Percentiles rank a stretch among this genome's conserved stretches.
These are phyloP conservation scores for Endoconidiophora polonica DNA, from an alignment of 2,329 filamentous ascomycete species.

Conservation along the genomic window DNA sequence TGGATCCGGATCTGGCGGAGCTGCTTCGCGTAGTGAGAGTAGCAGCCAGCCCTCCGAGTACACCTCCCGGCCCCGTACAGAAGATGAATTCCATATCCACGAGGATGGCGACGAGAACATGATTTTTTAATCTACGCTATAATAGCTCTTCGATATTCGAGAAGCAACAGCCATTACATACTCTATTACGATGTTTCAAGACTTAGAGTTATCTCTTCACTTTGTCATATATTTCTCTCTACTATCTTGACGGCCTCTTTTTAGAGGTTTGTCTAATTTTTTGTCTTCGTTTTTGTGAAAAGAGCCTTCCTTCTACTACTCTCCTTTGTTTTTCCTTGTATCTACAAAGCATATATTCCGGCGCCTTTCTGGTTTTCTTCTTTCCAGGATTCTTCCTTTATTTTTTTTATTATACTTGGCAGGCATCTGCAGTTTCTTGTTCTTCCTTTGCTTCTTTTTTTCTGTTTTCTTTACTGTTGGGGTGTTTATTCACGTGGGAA, in stretches of 20 bases:
- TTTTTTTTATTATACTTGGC: background rate
- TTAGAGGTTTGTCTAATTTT: background rate
- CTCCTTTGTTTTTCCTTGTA: too few relatives aligned
- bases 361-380: background rate
- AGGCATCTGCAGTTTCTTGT: background rate
- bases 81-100: constrained; percentile 24
- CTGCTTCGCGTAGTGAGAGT: constrained; percentile 4
- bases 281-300: background rate
- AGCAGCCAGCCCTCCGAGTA: constrained; percentile 42
- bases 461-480: background rate
- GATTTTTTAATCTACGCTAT: constrained; percentile 5
- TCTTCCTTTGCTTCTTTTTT: background rate
- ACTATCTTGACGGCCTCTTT: background rate
- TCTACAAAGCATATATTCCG: too few relatives aligned
- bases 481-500: too few relatives aligned
- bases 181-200: background rate
- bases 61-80: constrained; percentile 30
- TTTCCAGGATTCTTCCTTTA: background rate
- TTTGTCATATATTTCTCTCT: background rate
- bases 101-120: constrained; percentile 21
- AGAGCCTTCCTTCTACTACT: too few relatives aligned
- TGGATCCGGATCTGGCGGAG: background rate
- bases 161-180: background rate
- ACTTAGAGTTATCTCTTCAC: background rate
- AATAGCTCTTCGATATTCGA: too few relatives aligned